A percentile compares a stretch with the other conserved stretches of the same genome.
phyloP scores from a whole-genome alignment of 257 asterid genomes.

The Solanum virginianum region DNA sequence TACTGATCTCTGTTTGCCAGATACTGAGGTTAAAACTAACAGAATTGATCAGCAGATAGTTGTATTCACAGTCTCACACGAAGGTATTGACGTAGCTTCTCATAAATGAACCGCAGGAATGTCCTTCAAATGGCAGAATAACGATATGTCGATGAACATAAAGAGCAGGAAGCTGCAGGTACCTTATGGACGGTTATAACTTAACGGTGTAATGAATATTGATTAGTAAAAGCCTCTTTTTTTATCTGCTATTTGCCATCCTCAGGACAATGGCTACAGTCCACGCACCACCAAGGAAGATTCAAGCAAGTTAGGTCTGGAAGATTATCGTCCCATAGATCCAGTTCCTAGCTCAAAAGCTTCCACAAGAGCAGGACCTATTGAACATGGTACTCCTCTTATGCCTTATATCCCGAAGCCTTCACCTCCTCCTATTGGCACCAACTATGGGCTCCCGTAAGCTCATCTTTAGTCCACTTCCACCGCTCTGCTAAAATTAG shows the following conservation, averaged over 20 bases:
- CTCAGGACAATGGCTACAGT: conserved; percentile 13
- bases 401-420: conserved; percentile 77
- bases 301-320: conserved; percentile 18
- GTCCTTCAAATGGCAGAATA: background rate
- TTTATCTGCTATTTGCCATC: background rate
- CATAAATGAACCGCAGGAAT: background rate
- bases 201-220: too few species aligned
- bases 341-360: conserved; percentile 78
- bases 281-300: background rate
- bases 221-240: background rate
- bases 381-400: conserved; percentile 81
- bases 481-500: background rate
- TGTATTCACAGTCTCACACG: background rate
- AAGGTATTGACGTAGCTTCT: background rate
- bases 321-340: conserved; percentile 67
- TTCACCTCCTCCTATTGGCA: conserved; percentile 42
- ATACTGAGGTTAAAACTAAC: background rate
- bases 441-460: background rate
- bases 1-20: background rate
- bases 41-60: background rate
- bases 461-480: background rate
- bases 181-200: background rate
- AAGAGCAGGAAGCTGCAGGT: background rate
- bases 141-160: background rate
- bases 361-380: conserved; percentile 51